Percentiles rank a stretch among this genome's conserved stretches.
These are phyloP conservation scores for Plasmopara muralis DNA, from an alignment of 352 stramenopile species.

Conservation along the genomic window DNA sequence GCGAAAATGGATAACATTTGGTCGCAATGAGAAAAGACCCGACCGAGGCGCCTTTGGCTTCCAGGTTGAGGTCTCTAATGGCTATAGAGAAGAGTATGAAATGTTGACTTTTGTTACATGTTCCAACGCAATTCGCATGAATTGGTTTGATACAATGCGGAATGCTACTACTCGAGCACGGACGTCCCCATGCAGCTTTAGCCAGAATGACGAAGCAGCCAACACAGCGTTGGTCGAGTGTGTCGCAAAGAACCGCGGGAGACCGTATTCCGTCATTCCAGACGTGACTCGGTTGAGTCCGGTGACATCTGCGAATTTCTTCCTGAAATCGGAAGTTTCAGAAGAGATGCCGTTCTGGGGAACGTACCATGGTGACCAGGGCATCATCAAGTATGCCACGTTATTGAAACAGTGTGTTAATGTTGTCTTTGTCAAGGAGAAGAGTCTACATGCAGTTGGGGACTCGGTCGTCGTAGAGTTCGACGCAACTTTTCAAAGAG, in stretches of 20 bases:
- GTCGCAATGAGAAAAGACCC: conserved; percentile 59
- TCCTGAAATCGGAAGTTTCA: conserved; percentile 67
- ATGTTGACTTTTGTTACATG: conserved; percentile 71
- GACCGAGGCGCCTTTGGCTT: conserved; percentile 64
- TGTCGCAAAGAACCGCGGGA: conserved; percentile 43
- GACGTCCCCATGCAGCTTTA: conserved; percentile 43
- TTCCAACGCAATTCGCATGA: conserved; percentile 42
- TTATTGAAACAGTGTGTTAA: conserved; percentile 58
- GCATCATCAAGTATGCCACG: conserved; percentile 64
- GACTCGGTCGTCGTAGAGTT: conserved; percentile 80
- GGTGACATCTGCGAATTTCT: conserved; percentile 56
- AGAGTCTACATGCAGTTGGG: conserved; percentile 55
- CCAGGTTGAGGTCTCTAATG: conserved; percentile 71
- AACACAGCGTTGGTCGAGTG: conserved; percentile 58
- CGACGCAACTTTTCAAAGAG: conserved; percentile 47
- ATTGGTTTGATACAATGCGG: conserved; percentile 61
- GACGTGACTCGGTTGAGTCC: conserved; percentile 55
- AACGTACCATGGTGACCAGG: conserved; percentile 54
- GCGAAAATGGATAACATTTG: conserved; percentile 72
- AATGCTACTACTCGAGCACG: conserved; percentile 38
- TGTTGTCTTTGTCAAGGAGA: conserved; percentile 53
- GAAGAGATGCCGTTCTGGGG: conserved; percentile 80
- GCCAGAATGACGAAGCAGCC: conserved; percentile 50
- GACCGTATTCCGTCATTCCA: conserved; percentile 44
- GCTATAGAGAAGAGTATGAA: conserved; percentile 62